phyloP scores from a whole-genome alignment of 257 asterid genomes.

The Leptodermis oblonga region DNA sequence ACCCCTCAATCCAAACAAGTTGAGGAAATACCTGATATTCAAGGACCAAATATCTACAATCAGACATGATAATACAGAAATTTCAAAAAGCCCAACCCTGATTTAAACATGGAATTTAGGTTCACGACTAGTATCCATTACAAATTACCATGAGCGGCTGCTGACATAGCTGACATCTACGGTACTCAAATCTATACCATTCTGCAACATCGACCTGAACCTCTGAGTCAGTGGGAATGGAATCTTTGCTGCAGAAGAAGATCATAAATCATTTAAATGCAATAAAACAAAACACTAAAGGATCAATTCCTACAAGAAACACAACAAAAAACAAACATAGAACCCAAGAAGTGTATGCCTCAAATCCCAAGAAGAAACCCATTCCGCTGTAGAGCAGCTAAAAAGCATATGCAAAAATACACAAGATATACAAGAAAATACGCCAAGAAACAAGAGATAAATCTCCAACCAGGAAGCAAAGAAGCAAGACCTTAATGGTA shows the following conservation, averaged over 20 bases:
- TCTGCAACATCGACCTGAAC: conserved; percentile 92
- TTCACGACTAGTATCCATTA: conserved; percentile 14
- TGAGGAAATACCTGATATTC: conserved; percentile 76
- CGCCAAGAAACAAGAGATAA: background rate
- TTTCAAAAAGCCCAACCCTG: background rate
- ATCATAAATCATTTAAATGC: conserved; percentile 17
- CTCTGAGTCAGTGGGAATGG: conserved; percentile 94
- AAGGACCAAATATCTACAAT: conserved; percentile 16
- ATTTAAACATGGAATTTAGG: background rate
- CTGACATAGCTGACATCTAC: conserved; percentile 97
- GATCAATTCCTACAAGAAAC: conserved; percentile 1
- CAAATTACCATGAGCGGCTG: conserved; percentile 83
- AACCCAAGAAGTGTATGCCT: background rate
- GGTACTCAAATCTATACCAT: conserved; percentile 90
- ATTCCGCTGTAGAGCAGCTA: background rate
- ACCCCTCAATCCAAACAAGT: conserved; percentile 87
- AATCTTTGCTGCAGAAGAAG: conserved; percentile 65
- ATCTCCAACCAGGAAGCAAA: background rate
- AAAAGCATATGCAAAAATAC: background rate
- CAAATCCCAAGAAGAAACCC: background rate
- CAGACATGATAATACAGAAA: conserved; percentile 12
- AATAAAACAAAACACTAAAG: background rate
- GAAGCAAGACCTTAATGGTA: background rate
- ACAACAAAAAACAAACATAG: background rate
- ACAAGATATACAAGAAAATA: background rate